Evolutionary conservation across 2,329 filamentous ascomycete species (phyloP).

Genomic region (Zymoseptoria tritici): DNA sequence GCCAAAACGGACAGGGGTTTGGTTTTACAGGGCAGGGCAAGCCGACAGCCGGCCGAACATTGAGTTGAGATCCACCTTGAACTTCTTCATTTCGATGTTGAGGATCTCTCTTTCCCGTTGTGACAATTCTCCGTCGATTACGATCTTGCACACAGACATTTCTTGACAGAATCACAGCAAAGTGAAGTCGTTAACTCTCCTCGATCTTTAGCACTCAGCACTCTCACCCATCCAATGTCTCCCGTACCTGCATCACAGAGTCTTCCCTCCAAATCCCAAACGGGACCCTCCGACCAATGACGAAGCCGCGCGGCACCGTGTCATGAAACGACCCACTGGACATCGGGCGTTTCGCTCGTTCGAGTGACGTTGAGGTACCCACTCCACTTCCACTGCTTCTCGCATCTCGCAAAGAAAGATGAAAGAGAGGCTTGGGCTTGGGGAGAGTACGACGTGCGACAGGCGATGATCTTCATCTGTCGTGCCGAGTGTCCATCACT

Average conservation of each 20-base stretch:
- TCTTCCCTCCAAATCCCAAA: not conserved
- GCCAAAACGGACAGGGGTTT: not conserved
- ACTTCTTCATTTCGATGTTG: not conserved
- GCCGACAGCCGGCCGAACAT: not conserved
- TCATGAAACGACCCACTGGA: not conserved
- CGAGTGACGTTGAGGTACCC: too few species aligned
- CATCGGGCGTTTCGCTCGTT: not conserved
- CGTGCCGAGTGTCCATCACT: too few species aligned
- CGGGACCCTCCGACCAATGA: not conserved
- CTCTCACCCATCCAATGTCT: not conserved
- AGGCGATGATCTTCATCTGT: too few species aligned
- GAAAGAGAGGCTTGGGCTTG: too few species aligned
- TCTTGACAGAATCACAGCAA: not conserved
- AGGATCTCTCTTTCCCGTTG: not conserved
- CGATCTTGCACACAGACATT: not conserved
- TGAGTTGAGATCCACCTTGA: not conserved
- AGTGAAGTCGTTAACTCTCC: too few species aligned
- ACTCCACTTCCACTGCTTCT: too few species aligned
- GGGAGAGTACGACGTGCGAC: too few species aligned
- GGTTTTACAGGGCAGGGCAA: not conserved
- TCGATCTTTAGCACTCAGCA: not conserved
- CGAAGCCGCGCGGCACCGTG: not conserved
- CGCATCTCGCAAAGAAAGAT: too few species aligned
- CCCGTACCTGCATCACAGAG: not conserved
- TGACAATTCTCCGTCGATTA: not conserved